Conservation (phyloP, 352 stramenopile genomes). For the Globisporangium uncinulatum region DNA sequence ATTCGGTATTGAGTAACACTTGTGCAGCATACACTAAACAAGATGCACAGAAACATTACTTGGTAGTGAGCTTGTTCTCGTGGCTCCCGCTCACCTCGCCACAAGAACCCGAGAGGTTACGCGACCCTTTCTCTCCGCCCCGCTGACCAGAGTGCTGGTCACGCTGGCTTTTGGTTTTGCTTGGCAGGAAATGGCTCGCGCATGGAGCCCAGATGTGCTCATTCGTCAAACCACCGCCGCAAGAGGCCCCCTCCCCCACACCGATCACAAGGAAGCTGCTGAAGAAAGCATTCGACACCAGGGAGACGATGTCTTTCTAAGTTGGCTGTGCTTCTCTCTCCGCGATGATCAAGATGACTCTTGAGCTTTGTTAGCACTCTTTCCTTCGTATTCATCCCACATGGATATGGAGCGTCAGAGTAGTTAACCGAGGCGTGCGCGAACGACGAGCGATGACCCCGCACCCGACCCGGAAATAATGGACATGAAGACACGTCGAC, state of each 20-base stretch:
- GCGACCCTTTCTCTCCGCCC: too few relatives aligned
- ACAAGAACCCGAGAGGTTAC: too few relatives aligned
- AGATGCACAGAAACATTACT: too few relatives aligned
- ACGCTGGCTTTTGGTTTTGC: too few relatives aligned
- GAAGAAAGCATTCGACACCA: conserved; percentile 64
- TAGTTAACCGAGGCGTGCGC: conserved; percentile 34
- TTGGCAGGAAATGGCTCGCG: not conserved
- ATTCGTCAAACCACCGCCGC: conserved; percentile 71
- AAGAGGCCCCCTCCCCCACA: conserved; percentile 53
- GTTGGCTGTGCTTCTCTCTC: conserved; percentile 55
- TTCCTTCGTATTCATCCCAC: conserved; percentile 45
- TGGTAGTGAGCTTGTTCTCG: too few relatives aligned
- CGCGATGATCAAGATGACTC: conserved; percentile 73
- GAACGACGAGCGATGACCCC: conserved; percentile 19
- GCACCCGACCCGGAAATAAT: conserved; percentile 58
- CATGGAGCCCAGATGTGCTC: conserved; percentile 4
- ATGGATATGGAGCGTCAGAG: conserved; percentile 46
- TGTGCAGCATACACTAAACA: too few relatives aligned
- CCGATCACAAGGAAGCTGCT: conserved; percentile 57
- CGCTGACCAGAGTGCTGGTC: not conserved
- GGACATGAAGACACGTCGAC: conserved; percentile 49
- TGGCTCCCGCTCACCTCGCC: too few relatives aligned
- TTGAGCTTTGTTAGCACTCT: conserved; percentile 57
- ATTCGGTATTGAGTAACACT: not conserved
- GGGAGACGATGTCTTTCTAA: conserved; percentile 89